Evolutionary conservation across 345 rosid genomes (phyloP).

Genomic region (Eucalyptus rudis): DNA sequence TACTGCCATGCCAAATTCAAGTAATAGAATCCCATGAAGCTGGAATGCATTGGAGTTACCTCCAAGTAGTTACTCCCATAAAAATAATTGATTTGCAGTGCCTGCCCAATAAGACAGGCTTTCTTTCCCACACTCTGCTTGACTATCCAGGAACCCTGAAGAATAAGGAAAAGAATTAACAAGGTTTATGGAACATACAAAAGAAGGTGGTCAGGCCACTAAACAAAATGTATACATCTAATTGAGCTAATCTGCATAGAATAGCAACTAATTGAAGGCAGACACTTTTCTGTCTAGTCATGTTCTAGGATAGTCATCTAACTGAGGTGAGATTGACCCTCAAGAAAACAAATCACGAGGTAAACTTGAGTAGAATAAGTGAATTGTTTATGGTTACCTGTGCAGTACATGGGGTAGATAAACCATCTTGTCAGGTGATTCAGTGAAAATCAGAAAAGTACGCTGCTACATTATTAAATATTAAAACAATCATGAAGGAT

Average conservation of each 20-base stretch:
- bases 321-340: not conserved
- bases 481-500: not conserved
- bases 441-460: not conserved
- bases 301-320: not conserved
- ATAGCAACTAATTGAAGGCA: not conserved
- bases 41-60: slow-evolving; percentile 21
- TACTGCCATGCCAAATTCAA: not conserved
- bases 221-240: not conserved
- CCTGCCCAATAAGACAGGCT: slow-evolving; percentile 93
- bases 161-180: not conserved
- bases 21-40: not conserved
- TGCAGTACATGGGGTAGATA: not conserved
- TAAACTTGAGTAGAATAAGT: not conserved
- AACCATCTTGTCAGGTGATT: not conserved
- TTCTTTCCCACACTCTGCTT: slow-evolving; percentile 96
- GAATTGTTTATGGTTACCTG: not conserved
- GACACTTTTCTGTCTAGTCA: not conserved
- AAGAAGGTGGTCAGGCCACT: not conserved
- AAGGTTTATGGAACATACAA: not conserved
- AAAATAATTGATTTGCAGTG: slow-evolving; percentile 82
- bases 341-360: not conserved
- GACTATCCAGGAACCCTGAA: slow-evolving; percentile 96
- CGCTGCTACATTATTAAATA: not conserved
- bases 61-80: slow-evolving; percentile 84
- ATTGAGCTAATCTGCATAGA: not conserved